phyloP scores from a whole-genome alignment of 2,329 filamentous ascomycete genomes.

The Penicillium oxalicum region DNA sequence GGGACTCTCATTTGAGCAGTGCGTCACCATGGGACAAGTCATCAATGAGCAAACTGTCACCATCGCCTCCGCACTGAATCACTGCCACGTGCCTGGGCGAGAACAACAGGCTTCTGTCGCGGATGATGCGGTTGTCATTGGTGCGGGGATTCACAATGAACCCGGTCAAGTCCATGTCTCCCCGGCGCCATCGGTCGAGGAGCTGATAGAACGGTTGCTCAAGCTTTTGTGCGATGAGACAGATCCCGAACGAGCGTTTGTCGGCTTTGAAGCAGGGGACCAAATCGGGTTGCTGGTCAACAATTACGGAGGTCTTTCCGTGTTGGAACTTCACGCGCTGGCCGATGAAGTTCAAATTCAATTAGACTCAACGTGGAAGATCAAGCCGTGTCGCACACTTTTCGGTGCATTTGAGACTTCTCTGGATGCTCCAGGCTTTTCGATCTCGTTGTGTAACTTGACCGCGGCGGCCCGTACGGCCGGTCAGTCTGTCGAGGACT shows the following conservation, averaged over 20 bases:
- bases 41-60: conserved; percentile 1
- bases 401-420: conserved; percentile 12
- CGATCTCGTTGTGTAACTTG: conserved; percentile 9
- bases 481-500: not conserved
- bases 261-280: conserved; percentile 5
- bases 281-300: conserved; percentile 9
- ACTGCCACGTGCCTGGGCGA: not conserved
- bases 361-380: conserved; percentile 1
- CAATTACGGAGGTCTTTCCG: conserved; percentile 10
- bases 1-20: not conserved
- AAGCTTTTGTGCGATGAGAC: not conserved
- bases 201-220: conserved; percentile 3
- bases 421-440: conserved; percentile 10
- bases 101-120: conserved; percentile 4
- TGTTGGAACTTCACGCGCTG: conserved; percentile 9
- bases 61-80: not conserved
- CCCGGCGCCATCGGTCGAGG: conserved; percentile 7
- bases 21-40: not conserved
- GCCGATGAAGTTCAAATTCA: conserved; percentile 2
- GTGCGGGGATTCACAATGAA: conserved; percentile 14
- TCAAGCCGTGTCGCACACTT: conserved; percentile 6
- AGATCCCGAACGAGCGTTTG: conserved; percentile 1
- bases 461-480: conserved; percentile 1
- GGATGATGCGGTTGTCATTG: conserved; percentile 6
- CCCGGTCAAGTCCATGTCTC: conserved; percentile 8